These are phyloP conservation scores for Chlamydomonas schloesseri DNA, from an alignment of 139 green algal genomes.

Conservation along the genomic window DNA sequence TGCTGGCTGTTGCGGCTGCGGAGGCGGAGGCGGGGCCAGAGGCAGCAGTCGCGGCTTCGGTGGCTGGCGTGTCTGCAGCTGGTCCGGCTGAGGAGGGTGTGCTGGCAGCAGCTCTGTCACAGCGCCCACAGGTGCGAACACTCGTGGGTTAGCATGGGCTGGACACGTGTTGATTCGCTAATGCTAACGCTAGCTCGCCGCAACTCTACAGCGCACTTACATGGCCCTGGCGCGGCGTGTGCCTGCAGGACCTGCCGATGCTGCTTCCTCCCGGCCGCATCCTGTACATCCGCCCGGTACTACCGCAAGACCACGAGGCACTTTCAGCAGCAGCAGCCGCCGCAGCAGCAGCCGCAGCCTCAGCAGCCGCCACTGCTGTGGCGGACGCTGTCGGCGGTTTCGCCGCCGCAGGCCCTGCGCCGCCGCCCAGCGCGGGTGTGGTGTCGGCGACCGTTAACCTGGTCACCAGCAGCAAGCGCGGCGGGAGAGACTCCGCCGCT, in stretches of 20 bases:
- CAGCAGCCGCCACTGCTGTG: no score
- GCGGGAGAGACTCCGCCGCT: no score
- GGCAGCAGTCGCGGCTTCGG: neutral
- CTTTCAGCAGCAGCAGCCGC: neutral
- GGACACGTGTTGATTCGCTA: no score
- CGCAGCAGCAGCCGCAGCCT: neutral
- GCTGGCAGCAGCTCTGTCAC: no score
- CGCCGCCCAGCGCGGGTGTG: no score
- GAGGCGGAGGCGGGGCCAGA: neutral
- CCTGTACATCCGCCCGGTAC: conserved; percentile 10
- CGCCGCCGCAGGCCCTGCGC: no score
- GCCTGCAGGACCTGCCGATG: neutral
- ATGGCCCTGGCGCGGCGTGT: no score
- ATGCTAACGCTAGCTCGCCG: no score
- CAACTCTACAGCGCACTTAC: no score
- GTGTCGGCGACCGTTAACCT: neutral
- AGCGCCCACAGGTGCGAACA: no score
- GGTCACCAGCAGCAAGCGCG: neutral
- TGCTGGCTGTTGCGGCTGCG: no score
- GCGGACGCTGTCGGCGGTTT: neutral
- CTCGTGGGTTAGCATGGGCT: no score
- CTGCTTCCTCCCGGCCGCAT: conserved; percentile 37
- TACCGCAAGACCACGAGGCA: neutral
- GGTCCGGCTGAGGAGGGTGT: neutral
- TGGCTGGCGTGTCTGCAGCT: neutral